Base-by-base conservation (phyloP, 1,284 basidiomycete genomes). In the Flammula alnicola region DNA sequence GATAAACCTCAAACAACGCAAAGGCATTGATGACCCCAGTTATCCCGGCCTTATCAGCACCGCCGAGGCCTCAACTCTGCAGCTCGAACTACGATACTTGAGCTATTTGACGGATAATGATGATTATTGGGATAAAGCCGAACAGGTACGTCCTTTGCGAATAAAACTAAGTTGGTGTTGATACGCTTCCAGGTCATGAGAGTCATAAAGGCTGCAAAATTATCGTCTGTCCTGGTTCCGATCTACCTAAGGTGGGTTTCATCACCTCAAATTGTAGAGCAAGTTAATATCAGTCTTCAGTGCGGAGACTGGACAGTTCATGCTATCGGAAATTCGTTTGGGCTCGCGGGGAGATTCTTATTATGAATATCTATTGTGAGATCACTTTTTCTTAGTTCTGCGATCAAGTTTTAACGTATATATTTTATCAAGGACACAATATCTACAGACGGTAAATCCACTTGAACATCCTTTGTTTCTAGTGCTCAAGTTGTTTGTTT, bases 301-400 rank as follows among this genome's bases (percentile, higher is more conserved):
- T 31, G 75, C 83, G 0, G 63, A 81, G 19, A 81, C 75, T 23
- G 91, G 91, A 0, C 73, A 78, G 36, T 94, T 93, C 60, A 77
- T 83, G 46, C 68, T 81, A 4, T 87, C 86, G 5, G 86, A 91
- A 38, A 89, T 96, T 55, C 83, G 93, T 0, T 75, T 96, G 2
- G 94, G 94, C 0, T 93, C 90, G 2, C 77, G 93, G 14, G 92
- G 88, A 10, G 93, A 96, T 69, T 93, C 90, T 3, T 96, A 88
- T 71, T 96, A 95, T 65, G 93, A 95, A 68, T 93, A 93, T 65
- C 74, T 95, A 14, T 65, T 93, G 80, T 88, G 57, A 66, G 81
- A 70, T 0, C 14, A 14, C n/a, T 9, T 30, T 6, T 16, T 36
- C 19, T 26, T 16, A 41, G 44, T 7, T 49, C n/a, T 36, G 10